Percentiles rank a stretch among this genome's conserved stretches.
Conservation (phyloP, 805 yeast genomes). For the Soucietia sequanensis region DNA sequence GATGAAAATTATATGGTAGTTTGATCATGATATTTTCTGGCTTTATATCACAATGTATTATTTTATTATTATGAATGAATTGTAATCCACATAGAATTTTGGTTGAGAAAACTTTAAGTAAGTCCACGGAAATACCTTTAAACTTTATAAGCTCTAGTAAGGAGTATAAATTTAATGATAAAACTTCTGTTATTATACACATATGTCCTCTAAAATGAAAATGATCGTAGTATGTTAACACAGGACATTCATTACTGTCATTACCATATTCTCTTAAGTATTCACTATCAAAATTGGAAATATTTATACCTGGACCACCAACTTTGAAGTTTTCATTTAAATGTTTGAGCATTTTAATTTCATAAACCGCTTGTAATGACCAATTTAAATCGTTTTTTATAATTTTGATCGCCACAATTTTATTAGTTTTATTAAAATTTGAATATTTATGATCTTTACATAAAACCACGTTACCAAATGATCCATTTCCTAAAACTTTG, state of each 20-base stretch:
- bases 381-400: slow-evolving; percentile 72
- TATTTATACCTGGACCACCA: background rate
- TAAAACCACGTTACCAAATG: slow-evolving; percentile 76
- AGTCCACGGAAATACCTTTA: slow-evolving; percentile 44
- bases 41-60: slow-evolving; percentile 83
- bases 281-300: slow-evolving; percentile 2
- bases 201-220: slow-evolving; percentile 80
- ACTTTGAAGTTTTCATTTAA: slow-evolving; percentile 26
- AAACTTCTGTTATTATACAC: slow-evolving; percentile 74
- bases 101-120: slow-evolving; percentile 45
- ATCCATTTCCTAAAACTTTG: slow-evolving; percentile 66
- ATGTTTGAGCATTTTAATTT: slow-evolving; percentile 62
- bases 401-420: slow-evolving; percentile 69
- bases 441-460: slow-evolving; percentile 62
- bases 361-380: slow-evolving; percentile 76
- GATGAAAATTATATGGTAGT: slow-evolving; percentile 20
- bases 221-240: slow-evolving; percentile 62
- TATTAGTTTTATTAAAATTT: slow-evolving; percentile 19
- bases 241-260: slow-evolving; percentile 12
- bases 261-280: slow-evolving; percentile 12
- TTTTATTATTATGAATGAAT: slow-evolving; percentile 53
- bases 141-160: slow-evolving; percentile 49
- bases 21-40: slow-evolving; percentile 77
- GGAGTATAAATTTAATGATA: slow-evolving; percentile 67
- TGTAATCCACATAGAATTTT: slow-evolving; percentile 61